Evolutionary conservation across 495 filamentous ascomycete species (phyloP).

Genomic region (Hapsidospora chrysogenum): DNA sequence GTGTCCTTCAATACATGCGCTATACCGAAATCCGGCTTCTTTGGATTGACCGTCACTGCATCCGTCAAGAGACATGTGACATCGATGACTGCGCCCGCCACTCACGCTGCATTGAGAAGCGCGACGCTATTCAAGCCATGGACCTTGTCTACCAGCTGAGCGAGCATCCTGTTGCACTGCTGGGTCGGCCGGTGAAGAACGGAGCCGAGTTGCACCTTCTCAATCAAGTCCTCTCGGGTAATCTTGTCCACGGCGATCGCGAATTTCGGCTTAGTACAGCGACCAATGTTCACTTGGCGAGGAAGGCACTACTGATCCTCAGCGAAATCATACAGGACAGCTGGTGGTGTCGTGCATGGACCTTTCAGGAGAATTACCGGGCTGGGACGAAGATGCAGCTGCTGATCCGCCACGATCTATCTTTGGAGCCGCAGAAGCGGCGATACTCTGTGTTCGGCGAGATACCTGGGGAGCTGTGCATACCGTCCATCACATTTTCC

Average conservation of each 20-base stretch:
- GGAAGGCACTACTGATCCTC: slow-evolving; percentile 3
- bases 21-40: slow-evolving; percentile 1
- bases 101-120: slow-evolving; percentile 2
- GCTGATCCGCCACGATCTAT: slow-evolving; percentile 5
- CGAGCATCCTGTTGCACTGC: slow-evolving; percentile 7
- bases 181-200: slow-evolving; percentile 5
- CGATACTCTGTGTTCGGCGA: slow-evolving; percentile 1
- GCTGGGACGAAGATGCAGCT: slow-evolving; percentile 7
- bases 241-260: background rate
- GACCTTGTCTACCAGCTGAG: slow-evolving; percentile 9
- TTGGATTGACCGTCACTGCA: slow-evolving; percentile 11
- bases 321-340: slow-evolving; percentile 6
- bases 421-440: slow-evolving; percentile 3
- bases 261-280: background rate
- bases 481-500: slow-evolving; percentile 5
- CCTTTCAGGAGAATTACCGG: slow-evolving; percentile 12
- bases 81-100: slow-evolving; percentile 1
- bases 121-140: slow-evolving; percentile 6
- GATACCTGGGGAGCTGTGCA: slow-evolving; percentile 8
- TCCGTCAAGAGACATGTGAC: slow-evolving; percentile 7
- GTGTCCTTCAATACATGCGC: slow-evolving; percentile 8
- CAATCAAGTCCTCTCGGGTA: slow-evolving; percentile 1
- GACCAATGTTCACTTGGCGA: background rate
- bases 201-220: slow-evolving; percentile 4
- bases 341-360: slow-evolving; percentile 11